Conservation (phyloP, 2,329 filamentous ascomycete genomes). For the Stachybotrys chartarum region DNA sequence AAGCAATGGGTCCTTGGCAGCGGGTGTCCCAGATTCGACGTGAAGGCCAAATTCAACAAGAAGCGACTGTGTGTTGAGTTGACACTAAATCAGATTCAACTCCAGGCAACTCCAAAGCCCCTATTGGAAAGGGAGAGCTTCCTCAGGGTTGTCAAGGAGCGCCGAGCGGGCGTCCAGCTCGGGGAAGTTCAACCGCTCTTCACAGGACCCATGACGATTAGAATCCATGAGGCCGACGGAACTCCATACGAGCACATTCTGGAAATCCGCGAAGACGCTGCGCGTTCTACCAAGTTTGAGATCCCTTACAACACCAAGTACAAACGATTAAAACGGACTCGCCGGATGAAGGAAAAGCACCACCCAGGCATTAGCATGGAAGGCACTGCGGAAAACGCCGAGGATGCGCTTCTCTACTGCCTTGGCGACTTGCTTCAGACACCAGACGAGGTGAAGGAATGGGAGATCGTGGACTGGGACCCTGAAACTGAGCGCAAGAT, state of each 20-base stretch:
- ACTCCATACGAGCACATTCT: constrained; percentile 98
- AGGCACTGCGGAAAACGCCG: constrained; percentile 49
- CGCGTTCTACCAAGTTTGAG: constrained; percentile 71
- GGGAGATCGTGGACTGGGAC: constrained; percentile 84
- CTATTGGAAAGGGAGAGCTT: constrained; percentile 67
- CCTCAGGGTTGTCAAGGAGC: constrained; percentile 77
- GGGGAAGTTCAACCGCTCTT: constrained; percentile 72
- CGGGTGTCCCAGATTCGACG: constrained; percentile 81
- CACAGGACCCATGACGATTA: constrained; percentile 93
- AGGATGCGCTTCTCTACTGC: constrained; percentile 83
- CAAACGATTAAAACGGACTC: constrained; percentile 87
- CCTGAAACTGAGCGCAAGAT: constrained; percentile 83
- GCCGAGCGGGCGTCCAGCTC: constrained; percentile 59
- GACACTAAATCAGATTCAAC: constrained; percentile 72
- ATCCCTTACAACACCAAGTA: constrained; percentile 99
- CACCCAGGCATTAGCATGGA: constrained; percentile 51
- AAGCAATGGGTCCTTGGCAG: constrained; percentile 85
- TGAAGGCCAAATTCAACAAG: constrained; percentile 91
- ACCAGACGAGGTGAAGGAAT: constrained; percentile 73
- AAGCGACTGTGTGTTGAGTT: constrained; percentile 94
- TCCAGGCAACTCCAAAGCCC: constrained; percentile 31
- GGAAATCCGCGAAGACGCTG: constrained; percentile 81
- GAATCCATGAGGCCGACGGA: constrained; percentile 96
- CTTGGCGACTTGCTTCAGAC: constrained; percentile 84
- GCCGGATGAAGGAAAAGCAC: constrained; percentile 70